phyloP scores from a whole-genome alignment of 2,329 filamentous ascomycete species.

The Escovopsis weberi region DNA sequence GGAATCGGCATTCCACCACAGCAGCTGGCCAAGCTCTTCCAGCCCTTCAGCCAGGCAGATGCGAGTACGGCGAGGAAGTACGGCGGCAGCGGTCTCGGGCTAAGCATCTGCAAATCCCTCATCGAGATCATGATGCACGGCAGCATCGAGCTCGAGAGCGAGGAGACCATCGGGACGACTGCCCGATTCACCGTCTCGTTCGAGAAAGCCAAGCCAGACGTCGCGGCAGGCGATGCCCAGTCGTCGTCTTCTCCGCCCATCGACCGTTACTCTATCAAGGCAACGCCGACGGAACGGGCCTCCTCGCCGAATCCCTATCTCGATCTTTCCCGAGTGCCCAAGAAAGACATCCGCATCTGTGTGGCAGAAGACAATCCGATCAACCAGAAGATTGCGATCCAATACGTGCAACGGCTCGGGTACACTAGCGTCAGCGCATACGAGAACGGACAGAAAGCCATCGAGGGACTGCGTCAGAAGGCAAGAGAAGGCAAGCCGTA shows the following conservation, averaged over 20 bases:
- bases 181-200: slow-evolving; percentile 75
- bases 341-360: slow-evolving; percentile 70
- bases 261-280: slow-evolving; percentile 19
- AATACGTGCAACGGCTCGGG: slow-evolving; percentile 74
- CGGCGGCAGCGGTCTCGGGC: slow-evolving; percentile 76
- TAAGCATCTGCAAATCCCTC: slow-evolving; percentile 89
- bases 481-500: slow-evolving; percentile 62
- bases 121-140: slow-evolving; percentile 88
- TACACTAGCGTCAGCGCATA: slow-evolving; percentile 74
- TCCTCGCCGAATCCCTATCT: slow-evolving; percentile 32
- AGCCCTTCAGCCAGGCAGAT: slow-evolving; percentile 87
- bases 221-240: slow-evolving; percentile 40
- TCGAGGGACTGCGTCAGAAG: slow-evolving; percentile 66
- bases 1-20: slow-evolving; percentile 81
- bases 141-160: slow-evolving; percentile 66
- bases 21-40: slow-evolving; percentile 72
- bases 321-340: slow-evolving; percentile 58
- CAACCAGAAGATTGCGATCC: slow-evolving; percentile 87
- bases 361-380: slow-evolving; percentile 93
- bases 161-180: slow-evolving; percentile 54
- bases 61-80: slow-evolving; percentile 82
- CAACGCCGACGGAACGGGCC: slow-evolving; percentile 22
- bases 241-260: slow-evolving; percentile 21
- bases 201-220: slow-evolving; percentile 57
- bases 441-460: slow-evolving; percentile 76